Conservation (phyloP, 805 yeast genomes). For the Yamadazyma philogaea region DNA sequence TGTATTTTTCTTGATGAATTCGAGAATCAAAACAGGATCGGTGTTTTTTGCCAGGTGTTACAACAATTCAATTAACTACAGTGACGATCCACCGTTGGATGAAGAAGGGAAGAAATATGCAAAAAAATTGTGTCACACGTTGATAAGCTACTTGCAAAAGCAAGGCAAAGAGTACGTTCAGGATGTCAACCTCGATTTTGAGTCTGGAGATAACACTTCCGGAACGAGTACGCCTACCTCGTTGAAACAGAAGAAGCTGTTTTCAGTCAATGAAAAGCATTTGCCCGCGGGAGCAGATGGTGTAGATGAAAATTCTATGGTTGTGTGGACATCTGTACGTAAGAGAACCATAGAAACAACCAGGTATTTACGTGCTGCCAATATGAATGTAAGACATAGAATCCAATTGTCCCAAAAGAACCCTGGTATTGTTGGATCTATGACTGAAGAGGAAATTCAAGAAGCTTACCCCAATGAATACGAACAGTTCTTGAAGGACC, state of each 20-base stretch:
- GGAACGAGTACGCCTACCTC: constrained; percentile 6
- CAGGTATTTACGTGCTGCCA: constrained; percentile 51
- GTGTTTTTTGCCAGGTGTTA: constrained; percentile 89
- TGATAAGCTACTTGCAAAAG: constrained; percentile 37
- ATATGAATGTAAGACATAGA: constrained; percentile 67
- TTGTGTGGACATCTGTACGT: constrained; percentile 95
- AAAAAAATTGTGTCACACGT: constrained; percentile 54
- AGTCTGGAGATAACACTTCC: constrained; percentile 9
- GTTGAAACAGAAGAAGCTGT: constrained; percentile 9
- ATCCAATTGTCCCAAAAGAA: constrained; percentile 83
- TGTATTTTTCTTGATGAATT: constrained; percentile 87
- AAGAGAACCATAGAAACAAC: constrained; percentile 81
- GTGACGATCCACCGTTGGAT: constrained; percentile 79
- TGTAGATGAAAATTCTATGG: constrained; percentile 56
- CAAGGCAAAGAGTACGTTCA: constrained; percentile 31
- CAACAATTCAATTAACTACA: constrained; percentile 52
- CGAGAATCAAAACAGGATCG: constrained; percentile 81
- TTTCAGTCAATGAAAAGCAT: constrained; percentile 37
- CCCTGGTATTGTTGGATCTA: constrained; percentile 81
- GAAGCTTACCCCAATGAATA: constrained; percentile 66
- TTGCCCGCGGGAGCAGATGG: constrained; percentile 55
- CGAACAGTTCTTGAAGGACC: constrained; percentile 64
- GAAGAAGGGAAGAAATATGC: constrained; percentile 72
- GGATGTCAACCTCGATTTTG: constrained; percentile 1
- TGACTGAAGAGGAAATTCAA: constrained; percentile 59